These are phyloP conservation scores for Cercospora berteroae DNA, from an alignment of 2,329 filamentous ascomycete genomes.

Conservation along the genomic window DNA sequence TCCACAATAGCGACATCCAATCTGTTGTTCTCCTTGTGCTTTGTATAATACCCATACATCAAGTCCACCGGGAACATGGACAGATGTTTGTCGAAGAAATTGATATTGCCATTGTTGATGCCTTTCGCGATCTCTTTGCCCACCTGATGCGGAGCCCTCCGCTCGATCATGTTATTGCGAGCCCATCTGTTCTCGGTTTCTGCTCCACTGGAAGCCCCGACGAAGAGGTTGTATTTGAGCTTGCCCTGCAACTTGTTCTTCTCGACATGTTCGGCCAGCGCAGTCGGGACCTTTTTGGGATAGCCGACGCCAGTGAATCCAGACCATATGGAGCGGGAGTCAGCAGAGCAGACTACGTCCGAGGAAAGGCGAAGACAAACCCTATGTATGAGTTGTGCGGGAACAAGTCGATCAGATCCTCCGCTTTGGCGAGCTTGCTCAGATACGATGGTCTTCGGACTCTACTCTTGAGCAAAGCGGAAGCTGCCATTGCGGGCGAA, in stretches of 20 bases:
- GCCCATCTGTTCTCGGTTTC: constrained; percentile 94
- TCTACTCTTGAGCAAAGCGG: constrained; percentile 71
- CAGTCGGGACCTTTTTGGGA: constrained; percentile 73
- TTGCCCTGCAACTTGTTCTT: constrained; percentile 79
- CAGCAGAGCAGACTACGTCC: neutral
- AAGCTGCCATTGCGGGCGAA: constrained; percentile 27
- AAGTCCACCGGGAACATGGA: constrained; percentile 89
- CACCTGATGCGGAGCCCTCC: constrained; percentile 80
- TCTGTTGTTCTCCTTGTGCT: constrained; percentile 69
- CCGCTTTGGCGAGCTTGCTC: constrained; percentile 73
- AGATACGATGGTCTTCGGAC: constrained; percentile 74
- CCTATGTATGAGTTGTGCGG: constrained; percentile 84
- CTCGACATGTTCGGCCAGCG: constrained; percentile 84
- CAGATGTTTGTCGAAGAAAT: constrained; percentile 91
- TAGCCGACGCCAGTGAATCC: constrained; percentile 76
- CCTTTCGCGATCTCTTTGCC: constrained; percentile 87
- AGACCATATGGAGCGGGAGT: constrained; percentile 57
- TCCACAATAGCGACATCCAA: constrained; percentile 80
- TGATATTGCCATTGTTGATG: constrained; percentile 83
- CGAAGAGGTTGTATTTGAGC: constrained; percentile 82
- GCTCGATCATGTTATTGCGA: constrained; percentile 83
- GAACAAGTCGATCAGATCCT: constrained; percentile 78
- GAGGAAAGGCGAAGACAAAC: constrained; percentile 3
- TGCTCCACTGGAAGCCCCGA: constrained; percentile 83
- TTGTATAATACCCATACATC: constrained; percentile 74